A percentile compares a stretch with the other conserved stretches of the same genome.
Conservation (phyloP, 306 rosid species). For the Styphnolobium japonicum region DNA sequence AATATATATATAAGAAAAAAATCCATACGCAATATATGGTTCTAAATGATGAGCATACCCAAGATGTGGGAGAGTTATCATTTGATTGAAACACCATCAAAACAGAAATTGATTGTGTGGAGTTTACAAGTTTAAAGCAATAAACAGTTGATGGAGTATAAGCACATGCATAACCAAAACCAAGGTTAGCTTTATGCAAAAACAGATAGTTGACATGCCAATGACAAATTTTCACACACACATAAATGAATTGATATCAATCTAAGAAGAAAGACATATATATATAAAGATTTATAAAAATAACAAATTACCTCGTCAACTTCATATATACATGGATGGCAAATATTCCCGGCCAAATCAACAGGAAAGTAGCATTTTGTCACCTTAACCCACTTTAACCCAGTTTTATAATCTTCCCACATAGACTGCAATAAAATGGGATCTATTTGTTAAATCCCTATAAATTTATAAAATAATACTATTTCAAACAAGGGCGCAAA, state of each 20-base stretch:
- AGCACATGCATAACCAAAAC: neutral
- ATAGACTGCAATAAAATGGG: constrained; percentile 63
- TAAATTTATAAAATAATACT: constrained; percentile 3
- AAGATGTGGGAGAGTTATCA: constrained; percentile 14
- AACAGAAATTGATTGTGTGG: constrained; percentile 2
- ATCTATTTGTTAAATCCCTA: constrained; percentile 12
- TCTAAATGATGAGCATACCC: constrained; percentile 10
- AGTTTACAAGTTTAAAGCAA: too few relatives aligned
- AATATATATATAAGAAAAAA: constrained; percentile 14
- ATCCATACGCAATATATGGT: constrained; percentile 6
- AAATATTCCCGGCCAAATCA: constrained; percentile 78
- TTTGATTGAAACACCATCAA: constrained; percentile 13
- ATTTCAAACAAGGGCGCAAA: constrained; percentile 20
- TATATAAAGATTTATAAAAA: neutral
- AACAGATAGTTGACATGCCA: constrained; percentile 17
- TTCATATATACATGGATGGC: constrained; percentile 68
- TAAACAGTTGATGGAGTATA: neutral
- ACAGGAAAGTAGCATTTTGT: constrained; percentile 75
- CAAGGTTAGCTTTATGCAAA: neutral
- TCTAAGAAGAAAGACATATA: neutral
- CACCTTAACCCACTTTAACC: constrained; percentile 67
- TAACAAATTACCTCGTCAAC: constrained; percentile 68
- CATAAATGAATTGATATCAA: neutral
- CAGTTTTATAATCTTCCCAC: constrained; percentile 82
- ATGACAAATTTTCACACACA: neutral